Percentiles rank a stretch among this genome's conserved stretches.
These are phyloP conservation scores for Leptographium lundbergii DNA, from an alignment of 2,329 filamentous ascomycete genomes.

Conservation along the genomic window DNA sequence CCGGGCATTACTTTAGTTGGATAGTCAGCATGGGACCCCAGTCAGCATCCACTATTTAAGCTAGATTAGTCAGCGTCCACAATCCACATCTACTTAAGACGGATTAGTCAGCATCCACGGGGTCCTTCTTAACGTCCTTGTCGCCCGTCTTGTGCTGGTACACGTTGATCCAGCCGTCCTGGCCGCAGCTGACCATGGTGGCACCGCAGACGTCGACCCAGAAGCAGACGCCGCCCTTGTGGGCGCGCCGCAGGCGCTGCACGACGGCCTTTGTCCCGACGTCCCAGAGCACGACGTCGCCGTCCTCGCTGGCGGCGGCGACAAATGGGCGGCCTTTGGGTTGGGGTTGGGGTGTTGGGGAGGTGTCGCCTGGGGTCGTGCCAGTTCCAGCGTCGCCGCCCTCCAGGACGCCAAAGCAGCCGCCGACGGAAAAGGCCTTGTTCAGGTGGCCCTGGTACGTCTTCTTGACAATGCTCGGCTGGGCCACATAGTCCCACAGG, in stretches of 20 bases:
- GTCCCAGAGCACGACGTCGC: slow-evolving; percentile 78
- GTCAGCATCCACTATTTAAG: too few relatives aligned
- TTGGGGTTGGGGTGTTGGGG: too few relatives aligned
- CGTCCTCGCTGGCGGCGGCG: slow-evolving; percentile 78
- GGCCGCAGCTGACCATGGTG: slow-evolving; percentile 44
- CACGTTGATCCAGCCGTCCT: slow-evolving; percentile 40
- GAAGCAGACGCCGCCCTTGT: slow-evolving; percentile 46
- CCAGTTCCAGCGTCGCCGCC: slow-evolving; percentile 1
- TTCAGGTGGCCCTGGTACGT: slow-evolving; percentile 93
- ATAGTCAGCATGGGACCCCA: too few relatives aligned
- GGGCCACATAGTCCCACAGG: slow-evolving; percentile 89
- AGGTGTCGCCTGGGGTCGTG: too few relatives aligned
- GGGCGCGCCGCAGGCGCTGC: slow-evolving; percentile 46
- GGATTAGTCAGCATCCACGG: too few relatives aligned
- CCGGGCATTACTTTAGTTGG: too few relatives aligned
- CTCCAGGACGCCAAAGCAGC: slow-evolving; percentile 57
- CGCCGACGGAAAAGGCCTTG: slow-evolving; percentile 69
- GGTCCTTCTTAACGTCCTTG: neutral
- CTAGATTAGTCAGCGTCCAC: too few relatives aligned
- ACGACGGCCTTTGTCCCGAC: slow-evolving; percentile 73
- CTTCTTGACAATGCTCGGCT: slow-evolving; percentile 65
- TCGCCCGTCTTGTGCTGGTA: slow-evolving; percentile 22
- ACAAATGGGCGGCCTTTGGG: slow-evolving; percentile 53
- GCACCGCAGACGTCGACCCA: slow-evolving; percentile 50
- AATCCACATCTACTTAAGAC: too few relatives aligned